phyloP scores from a whole-genome alignment of 1,139 yeast genomes.

The Zygoascus hellenicus region DNA sequence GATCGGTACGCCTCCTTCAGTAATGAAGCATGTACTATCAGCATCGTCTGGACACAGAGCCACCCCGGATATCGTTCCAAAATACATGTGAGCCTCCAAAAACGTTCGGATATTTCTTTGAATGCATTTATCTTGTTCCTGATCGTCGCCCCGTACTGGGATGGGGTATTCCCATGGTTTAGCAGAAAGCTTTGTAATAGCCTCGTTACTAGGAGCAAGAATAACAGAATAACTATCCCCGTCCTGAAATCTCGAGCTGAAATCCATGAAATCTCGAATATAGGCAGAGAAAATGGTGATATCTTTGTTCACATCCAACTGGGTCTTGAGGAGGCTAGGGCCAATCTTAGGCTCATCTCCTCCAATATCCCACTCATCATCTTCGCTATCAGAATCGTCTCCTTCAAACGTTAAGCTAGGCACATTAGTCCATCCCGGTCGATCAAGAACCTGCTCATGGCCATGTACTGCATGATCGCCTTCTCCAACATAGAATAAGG shows the following conservation, averaged over 20 bases:
- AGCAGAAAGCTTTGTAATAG: constrained; percentile 26
- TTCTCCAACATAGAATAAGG: constrained; percentile 18
- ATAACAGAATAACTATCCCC: constrained; percentile 28
- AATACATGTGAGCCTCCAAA: constrained; percentile 29
- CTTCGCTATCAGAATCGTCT: constrained; percentile 5
- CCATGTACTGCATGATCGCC: constrained; percentile 6
- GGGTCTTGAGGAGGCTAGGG: constrained; percentile 31
- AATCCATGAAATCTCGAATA: constrained; percentile 28
- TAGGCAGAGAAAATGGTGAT: constrained; percentile 32
- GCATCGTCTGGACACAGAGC: constrained; percentile 3
- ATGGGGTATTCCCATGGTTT: constrained; percentile 37
- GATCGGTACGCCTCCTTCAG: constrained; percentile 17
- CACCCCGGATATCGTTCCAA: constrained; percentile 18
- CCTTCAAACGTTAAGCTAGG: constrained; percentile 5
- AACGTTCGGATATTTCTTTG: constrained; percentile 28
- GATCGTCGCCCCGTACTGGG: constrained; percentile 17
- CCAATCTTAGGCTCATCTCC: constrained; percentile 32
- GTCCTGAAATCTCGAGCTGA: constrained; percentile 28
- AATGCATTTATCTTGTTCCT: constrained; percentile 27
- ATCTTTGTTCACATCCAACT: constrained; percentile 30
- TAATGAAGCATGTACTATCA: constrained; percentile 11
- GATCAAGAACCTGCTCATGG: background rate
- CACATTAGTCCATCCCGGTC: constrained; percentile 1
- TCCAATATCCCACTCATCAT: constrained; percentile 13
- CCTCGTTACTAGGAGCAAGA: constrained; percentile 34